phyloP scores from a whole-genome alignment of 768 basidiomycete genomes.

The Tulasnella sp. region DNA sequence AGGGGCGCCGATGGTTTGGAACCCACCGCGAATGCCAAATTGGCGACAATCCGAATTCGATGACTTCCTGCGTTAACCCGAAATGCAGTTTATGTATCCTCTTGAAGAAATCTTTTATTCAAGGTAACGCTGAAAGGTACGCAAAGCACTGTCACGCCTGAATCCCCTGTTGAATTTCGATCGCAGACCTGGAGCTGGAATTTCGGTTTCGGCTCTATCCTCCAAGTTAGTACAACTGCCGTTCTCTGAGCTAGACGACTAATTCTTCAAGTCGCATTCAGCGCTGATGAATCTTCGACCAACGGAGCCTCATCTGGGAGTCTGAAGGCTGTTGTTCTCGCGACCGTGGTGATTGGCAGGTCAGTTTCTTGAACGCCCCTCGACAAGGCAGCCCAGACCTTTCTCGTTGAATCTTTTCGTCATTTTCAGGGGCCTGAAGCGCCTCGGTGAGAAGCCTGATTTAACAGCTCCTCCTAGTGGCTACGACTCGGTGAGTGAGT shows the following conservation, averaged over 20 bases:
- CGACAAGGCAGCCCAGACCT: neutral
- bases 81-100: conserved; percentile 4
- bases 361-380: neutral
- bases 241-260: neutral
- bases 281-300: neutral
- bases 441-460: neutral
- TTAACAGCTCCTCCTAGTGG: neutral
- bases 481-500: conserved; percentile 14
- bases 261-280: neutral
- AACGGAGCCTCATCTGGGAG: neutral
- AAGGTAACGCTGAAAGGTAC: neutral
- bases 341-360: conserved; percentile 16
- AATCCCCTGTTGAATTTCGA: neutral
- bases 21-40: conserved; percentile 9
- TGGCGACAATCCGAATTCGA: conserved; percentile 7
- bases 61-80: neutral
- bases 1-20: conserved; percentile 17
- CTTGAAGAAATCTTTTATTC: neutral
- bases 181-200: neutral
- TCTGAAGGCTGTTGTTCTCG: neutral
- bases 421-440: neutral
- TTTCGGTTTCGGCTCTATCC: conserved; percentile 5
- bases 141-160: neutral
- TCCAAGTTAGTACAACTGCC: neutral
- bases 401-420: neutral